These are phyloP conservation scores for Alternaria gaisen DNA, from an alignment of 2,329 filamentous ascomycete species.

Conservation along the genomic window DNA sequence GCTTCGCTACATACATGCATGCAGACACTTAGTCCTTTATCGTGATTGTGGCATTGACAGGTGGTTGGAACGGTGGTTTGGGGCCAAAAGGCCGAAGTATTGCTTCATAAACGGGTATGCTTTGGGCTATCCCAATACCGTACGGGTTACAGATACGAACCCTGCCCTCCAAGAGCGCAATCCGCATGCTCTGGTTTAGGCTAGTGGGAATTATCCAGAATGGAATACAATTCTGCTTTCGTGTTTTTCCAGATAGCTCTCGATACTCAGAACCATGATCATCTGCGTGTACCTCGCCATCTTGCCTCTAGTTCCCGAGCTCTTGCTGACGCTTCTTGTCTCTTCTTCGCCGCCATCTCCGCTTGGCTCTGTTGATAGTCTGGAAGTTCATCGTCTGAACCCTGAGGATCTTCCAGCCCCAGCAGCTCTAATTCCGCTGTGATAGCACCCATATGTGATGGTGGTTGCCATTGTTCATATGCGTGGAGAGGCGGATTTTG, in stretches of 20 bases:
- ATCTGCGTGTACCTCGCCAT: slow-evolving; percentile 46
- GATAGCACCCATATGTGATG: slow-evolving; percentile 34
- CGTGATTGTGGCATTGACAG: neutral
- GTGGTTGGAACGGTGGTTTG: neutral
- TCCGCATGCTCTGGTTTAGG: neutral
- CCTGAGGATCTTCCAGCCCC: slow-evolving; percentile 43
- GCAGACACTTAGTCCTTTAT: neutral
- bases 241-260: neutral
- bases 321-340: slow-evolving; percentile 53
- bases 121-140: neutral
- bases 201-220: neutral
- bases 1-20: neutral
- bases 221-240: neutral
- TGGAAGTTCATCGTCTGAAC: slow-evolving; percentile 52
- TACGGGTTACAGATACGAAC: neutral
- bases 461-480: slow-evolving; percentile 26
- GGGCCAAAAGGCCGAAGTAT: neutral
- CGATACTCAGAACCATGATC: neutral
- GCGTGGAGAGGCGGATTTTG: slow-evolving; percentile 10
- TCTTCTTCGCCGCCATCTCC: slow-evolving; percentile 52
- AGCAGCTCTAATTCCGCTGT: slow-evolving; percentile 45
- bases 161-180: neutral
- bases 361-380: slow-evolving; percentile 59
- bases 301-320: slow-evolving; percentile 56
- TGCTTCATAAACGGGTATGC: neutral